Conservation (phyloP, 108 stramenopile genomes). For the Fragilariopsis cylindrus region DNA sequence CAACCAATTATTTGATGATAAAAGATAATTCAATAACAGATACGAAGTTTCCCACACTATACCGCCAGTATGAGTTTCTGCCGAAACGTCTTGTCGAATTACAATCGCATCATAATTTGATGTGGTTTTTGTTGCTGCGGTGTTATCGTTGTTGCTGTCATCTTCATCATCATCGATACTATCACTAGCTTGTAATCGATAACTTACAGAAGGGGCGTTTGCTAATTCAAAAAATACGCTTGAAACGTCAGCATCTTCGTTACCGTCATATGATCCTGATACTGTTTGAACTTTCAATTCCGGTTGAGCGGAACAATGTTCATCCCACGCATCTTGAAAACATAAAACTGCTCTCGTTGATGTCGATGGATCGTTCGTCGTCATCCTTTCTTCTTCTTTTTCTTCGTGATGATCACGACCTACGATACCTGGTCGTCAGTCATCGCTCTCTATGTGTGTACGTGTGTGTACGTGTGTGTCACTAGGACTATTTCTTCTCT, state of each 20-base stretch:
- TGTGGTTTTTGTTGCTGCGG: neutral
- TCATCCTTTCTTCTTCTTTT: no score
- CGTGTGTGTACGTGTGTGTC: no score
- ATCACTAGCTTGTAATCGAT: slow-evolving; percentile 35
- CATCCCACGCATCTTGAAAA: slow-evolving; percentile 30
- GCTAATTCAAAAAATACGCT: slow-evolving; percentile 70
- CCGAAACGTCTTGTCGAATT: slow-evolving; percentile 53
- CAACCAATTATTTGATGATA: slow-evolving; percentile 14
- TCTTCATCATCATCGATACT: neutral
- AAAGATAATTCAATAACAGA: slow-evolving; percentile 51
- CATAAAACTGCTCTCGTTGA: neutral
- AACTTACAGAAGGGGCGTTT: slow-evolving; percentile 57
- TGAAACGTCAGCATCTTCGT: slow-evolving; percentile 22
- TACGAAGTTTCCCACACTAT: slow-evolving; percentile 81
- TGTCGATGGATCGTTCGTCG: neutral
- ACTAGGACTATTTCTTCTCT: no score
- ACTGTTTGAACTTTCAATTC: neutral
- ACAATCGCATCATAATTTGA: slow-evolving; percentile 18
- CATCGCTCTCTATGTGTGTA: no score
- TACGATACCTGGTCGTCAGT: no score
- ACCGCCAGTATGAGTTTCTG: slow-evolving; percentile 68
- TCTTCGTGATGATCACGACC: no score
- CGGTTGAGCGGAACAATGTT: slow-evolving; percentile 1
- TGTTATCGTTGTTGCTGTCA: neutral
- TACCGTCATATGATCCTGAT: neutral